Evolutionary conservation across 345 rosid species (phyloP).

Genomic region (Brassica nigra): DNA sequence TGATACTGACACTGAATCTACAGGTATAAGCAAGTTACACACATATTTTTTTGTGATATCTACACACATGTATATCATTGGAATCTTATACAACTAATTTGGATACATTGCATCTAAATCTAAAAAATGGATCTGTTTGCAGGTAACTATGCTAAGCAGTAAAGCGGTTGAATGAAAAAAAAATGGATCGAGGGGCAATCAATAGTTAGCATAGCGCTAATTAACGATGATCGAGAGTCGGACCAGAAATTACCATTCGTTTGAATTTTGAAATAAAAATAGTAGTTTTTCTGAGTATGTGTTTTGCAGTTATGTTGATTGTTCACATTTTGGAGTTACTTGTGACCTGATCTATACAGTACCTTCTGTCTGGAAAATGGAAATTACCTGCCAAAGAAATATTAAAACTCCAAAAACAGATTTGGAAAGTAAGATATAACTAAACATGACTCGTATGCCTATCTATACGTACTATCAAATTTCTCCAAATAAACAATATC

Average conservation of each 20-base stretch:
- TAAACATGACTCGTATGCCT: neutral
- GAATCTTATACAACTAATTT: neutral
- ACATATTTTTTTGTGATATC: too few species aligned
- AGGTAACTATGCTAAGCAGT: neutral
- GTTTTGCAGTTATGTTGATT: neutral
- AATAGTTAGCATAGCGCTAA: neutral
- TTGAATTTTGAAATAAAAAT: neutral
- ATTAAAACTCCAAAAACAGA: neutral
- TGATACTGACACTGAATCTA: constrained; percentile 32
- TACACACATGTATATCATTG: neutral
- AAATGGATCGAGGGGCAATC: neutral
- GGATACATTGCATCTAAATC: neutral
- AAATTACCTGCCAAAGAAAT: neutral
- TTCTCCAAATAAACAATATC: neutral
- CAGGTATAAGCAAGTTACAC: constrained; percentile 11
- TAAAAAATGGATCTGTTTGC: neutral
- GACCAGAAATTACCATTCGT: neutral
- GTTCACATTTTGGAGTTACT: neutral
- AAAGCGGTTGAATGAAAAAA: neutral
- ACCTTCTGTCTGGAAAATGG: neutral
- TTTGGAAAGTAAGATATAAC: neutral
- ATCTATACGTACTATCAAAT: neutral
- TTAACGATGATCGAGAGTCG: too few species aligned
- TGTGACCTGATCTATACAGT: neutral
- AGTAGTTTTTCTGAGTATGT: neutral